A percentile compares a stretch with the other conserved stretches of the same genome.
Conservation (phyloP, 2,329 filamentous ascomycete genomes). For the Alternaria triticina region DNA sequence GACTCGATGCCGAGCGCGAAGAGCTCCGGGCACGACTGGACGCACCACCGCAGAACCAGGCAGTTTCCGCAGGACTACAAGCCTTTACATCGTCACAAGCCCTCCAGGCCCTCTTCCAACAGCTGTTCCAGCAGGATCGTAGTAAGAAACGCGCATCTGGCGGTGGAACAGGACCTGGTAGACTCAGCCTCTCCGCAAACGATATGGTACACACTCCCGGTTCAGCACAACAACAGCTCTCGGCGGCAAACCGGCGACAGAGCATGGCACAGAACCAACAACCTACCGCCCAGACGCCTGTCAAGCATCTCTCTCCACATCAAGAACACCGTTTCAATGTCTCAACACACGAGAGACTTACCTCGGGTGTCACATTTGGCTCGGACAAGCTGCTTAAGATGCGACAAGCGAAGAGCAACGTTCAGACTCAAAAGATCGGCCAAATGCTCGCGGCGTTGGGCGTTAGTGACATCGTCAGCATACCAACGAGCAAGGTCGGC, state of each 20-base stretch:
- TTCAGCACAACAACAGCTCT: slow-evolving; percentile 34
- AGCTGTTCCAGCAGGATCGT: slow-evolving; percentile 82
- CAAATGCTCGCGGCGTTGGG: slow-evolving; percentile 75
- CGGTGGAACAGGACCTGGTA: slow-evolving; percentile 32
- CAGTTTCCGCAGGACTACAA: slow-evolving; percentile 47
- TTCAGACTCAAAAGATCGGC: slow-evolving; percentile 77
- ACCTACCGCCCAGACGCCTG: slow-evolving; percentile 48
- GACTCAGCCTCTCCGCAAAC: slow-evolving; percentile 48
- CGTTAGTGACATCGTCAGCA: slow-evolving; percentile 71
- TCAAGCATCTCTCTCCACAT: slow-evolving; percentile 67
- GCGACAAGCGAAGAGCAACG: slow-evolving; percentile 76
- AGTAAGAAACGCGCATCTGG: slow-evolving; percentile 77
- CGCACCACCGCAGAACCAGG: slow-evolving; percentile 68
- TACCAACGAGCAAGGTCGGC: slow-evolving; percentile 76
- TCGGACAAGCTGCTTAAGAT: slow-evolving; percentile 82
- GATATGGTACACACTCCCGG: slow-evolving; percentile 47
- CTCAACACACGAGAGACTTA: slow-evolving; percentile 81
- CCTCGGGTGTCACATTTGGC: slow-evolving; percentile 87
- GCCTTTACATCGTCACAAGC: slow-evolving; percentile 81
- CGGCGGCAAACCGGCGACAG: slow-evolving; percentile 44
- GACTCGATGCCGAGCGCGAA: slow-evolving; percentile 84
- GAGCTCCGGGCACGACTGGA: slow-evolving; percentile 89
- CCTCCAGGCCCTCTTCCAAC: slow-evolving; percentile 79
- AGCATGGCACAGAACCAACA: slow-evolving; percentile 40
- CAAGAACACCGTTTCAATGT: slow-evolving; percentile 85